Evolutionary conservation across 2,329 filamentous ascomycete species (phyloP), one percentile per base, ranked within the genome.

Genomic region (Penicillium nordicum): DNA sequence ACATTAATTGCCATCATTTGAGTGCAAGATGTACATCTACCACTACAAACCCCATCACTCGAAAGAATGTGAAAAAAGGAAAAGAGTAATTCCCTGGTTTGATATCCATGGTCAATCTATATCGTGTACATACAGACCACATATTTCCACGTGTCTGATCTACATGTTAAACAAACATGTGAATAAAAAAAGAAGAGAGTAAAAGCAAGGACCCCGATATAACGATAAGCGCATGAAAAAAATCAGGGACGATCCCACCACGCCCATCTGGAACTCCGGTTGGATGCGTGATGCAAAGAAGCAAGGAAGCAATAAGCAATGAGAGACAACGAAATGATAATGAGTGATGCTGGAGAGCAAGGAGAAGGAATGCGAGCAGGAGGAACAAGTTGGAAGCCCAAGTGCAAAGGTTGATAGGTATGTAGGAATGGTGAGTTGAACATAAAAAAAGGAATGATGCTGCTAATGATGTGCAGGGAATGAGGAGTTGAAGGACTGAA

Each of bases 221-320:
- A 40, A 42, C 14, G 53, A 57, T 51, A 41, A 37, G 25, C 32
- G 23, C 25, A 8, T 27, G 25, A 27, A 27, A 27, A 21, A 21
- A 40, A 59, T 49, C 40, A 36, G 46, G 52, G 37, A 60, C 55
- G 50, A 63, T 40, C 51, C 60, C 57, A 60, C 55, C 55, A 58
- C 66, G 60, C 66, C 60, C 53, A 50, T 60, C 57, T 60, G 57
- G 50, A 67, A 69, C 67, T 68, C 67, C 67, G 57, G 57, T 62
- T 41, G 51, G 57, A 68, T 68, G 66, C 61, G 59, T 55, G 59
- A 67, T 67, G 65, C 64, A 64, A 57, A 56, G 23, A 42, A 46
- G 25, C 21, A 40, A 29, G 38, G n/a, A 47, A 46, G 14, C 18
- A 36, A 29, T 38, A 21, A 21, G 21, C 21, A 21, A 21, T 21